Evolutionary conservation across 306 rosid genomes (phyloP).

Genomic region (Canavalia ensiformis): DNA sequence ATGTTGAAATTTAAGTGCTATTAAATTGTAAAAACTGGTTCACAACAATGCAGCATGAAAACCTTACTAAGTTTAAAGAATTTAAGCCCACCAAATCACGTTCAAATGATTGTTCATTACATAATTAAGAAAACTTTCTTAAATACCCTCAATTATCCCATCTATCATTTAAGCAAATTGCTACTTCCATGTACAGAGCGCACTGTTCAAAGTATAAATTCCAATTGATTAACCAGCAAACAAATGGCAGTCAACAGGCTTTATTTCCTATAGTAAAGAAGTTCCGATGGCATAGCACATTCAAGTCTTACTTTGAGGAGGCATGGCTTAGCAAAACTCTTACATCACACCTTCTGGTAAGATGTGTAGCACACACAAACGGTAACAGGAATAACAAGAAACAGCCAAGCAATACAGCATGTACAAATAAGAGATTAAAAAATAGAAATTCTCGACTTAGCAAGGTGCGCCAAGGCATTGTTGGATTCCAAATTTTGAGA

Average conservation of each 20-base stretch:
- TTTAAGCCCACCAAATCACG: conserved; percentile 12
- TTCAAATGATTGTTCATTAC: background rate
- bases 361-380: background rate
- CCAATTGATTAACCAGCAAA: conserved; percentile 27
- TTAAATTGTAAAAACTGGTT: background rate
- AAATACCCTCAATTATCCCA: background rate
- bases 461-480: background rate
- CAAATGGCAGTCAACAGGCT: background rate
- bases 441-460: conserved; percentile 2
- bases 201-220: background rate
- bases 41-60: background rate
- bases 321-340: conserved; percentile 5
- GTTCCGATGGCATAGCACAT: background rate
- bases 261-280: background rate
- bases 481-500: conserved; percentile 19
- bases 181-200: background rate
- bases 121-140: background rate
- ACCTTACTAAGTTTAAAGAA: background rate
- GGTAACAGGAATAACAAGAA: background rate
- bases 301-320: background rate
- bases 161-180: background rate
- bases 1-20: background rate
- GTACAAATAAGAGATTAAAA: background rate
- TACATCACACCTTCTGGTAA: background rate
- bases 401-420: background rate